Base-by-base conservation (phyloP, 2,329 filamentous ascomycete genomes). In the Chrysoporthe puriensis region DNA sequence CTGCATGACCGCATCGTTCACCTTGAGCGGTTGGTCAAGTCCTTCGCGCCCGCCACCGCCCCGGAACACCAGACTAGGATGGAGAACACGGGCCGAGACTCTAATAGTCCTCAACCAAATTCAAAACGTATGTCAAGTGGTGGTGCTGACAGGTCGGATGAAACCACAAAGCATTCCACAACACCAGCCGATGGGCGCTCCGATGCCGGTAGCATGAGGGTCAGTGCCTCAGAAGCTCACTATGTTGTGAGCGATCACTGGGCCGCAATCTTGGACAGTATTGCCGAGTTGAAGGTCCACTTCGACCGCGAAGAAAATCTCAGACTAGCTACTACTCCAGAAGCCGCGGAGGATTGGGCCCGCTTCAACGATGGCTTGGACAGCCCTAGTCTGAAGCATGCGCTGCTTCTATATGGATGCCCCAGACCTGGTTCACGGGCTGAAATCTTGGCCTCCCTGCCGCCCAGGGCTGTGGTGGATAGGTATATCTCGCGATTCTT, bases 191-290 rank as follows among this genome's bases (percentile, higher is more conserved):
- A 11, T 40, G 18, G 54, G 40, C 16, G 43, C 4, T 44, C 21
- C 43, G 13, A 65, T 32, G 42, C 63, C 63, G 11, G 16, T 26
- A 6, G 57, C 62, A 74, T 81, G 67, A 74, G 71, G 0, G 58
- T 73, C 3, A 18, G 72, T 34, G 32, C 64, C 61, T 18, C 71
- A 63, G 58, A 77, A 72, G 1, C 68, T 72, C 0, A 70, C 43
- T 83, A 82, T 52, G 77, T 81, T 9, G 71, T 74, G 11, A 71
- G 76, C 32, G 74, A 73, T 13, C 80, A 82, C 65, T 82, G 80
- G 80, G 76, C 78, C 6, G 77, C 80, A 13, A 75, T 82, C 1
- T 70, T 82, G 4, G 78, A 82, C 36, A 73, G 74, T 50, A 81
- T 82, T 26, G 73, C 79, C 1, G 80, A 81, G 5, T 70, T 82